Evolutionary conservation across 2,329 filamentous ascomycete species (phyloP).

Genomic region (Byssoonygena ceratinophila): DNA sequence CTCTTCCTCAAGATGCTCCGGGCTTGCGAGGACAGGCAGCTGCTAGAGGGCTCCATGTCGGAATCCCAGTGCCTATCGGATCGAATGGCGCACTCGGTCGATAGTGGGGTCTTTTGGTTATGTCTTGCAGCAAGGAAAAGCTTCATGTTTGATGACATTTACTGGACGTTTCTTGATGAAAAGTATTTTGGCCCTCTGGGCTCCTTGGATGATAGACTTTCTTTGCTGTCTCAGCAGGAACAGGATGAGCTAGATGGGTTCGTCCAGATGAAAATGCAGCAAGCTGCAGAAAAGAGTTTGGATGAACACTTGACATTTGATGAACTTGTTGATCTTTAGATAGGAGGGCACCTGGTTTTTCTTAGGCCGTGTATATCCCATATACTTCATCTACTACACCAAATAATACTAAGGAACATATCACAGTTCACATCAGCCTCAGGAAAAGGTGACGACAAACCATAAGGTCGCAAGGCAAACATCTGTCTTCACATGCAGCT

Average conservation of each 20-base stretch:
- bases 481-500: no score
- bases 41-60: conserved; percentile 13
- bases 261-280: conserved; percentile 7
- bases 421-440: no score
- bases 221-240: conserved; percentile 6
- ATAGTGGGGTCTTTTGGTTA: conserved; percentile 18
- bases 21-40: conserved; percentile 17
- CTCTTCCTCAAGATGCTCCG: conserved; percentile 21
- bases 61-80: conserved; percentile 16
- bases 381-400: no score
- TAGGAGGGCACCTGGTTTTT: no score
- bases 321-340: conserved; percentile 9
- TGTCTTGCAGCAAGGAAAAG: conserved; percentile 15
- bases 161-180: conserved; percentile 14
- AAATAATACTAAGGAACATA: no score
- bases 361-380: no score
- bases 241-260: conserved; percentile 7
- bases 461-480: no score
- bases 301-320: conserved; percentile 11
- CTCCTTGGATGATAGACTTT: conserved; percentile 6
- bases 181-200: conserved; percentile 11
- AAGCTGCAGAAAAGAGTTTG: conserved; percentile 2
- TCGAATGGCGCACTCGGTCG: conserved; percentile 16
- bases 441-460: no score
- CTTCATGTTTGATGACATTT: conserved; percentile 19